Base-by-base conservation (phyloP, 2,329 filamentous ascomycete species). In the Lachnellula arida region DNA sequence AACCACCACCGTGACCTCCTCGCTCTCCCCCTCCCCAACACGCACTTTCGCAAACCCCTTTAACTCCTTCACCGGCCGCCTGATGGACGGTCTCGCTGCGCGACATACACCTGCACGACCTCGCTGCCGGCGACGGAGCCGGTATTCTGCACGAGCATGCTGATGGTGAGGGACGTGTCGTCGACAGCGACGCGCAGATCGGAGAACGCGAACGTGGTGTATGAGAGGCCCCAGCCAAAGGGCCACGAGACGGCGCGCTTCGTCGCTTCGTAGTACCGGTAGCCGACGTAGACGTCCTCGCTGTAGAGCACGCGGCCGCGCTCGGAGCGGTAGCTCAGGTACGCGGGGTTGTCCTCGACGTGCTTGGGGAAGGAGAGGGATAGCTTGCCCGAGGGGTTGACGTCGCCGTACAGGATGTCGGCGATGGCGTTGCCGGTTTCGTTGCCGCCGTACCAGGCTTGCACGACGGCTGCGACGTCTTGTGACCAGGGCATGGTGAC, bases 401-500 rank as follows among this genome's bases (percentile, higher is more conserved):
- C 78, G 58, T 86, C 81, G 44, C 88, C 89, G 59, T 89, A 88
- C 22, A 93, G 76, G 2, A 92, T 79, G 62, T 93, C 89, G 0
- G 87, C 88, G 59, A 94, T 86, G 9, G 84, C 86, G 67, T 92
- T 90, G 7, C 89, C 89, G 5, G 86, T 86, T 74, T 93, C 89
- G 66, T 92, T 89, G n/a, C 89, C 89, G 58, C 88, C 87, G 67
- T 91, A 93, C 88, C 88, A 93, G 6, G 89, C 88, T 66, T 92
- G 88, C 0, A 91, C 67, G 1, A 92, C 74, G 1, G 84, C 81
- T 6, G 72, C 67, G 2, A 58, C 81, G 37, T 77, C 68, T 19
- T 74, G 65, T 1, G 80, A 75, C 86, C 86, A 89, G 0, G 86
- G 85, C 85, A 90, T 86, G 56, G 80, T 77, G 34, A 88, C 79